Conservation (phyloP, 78 protist genomes). For the Parvularia atlantis region DNA sequence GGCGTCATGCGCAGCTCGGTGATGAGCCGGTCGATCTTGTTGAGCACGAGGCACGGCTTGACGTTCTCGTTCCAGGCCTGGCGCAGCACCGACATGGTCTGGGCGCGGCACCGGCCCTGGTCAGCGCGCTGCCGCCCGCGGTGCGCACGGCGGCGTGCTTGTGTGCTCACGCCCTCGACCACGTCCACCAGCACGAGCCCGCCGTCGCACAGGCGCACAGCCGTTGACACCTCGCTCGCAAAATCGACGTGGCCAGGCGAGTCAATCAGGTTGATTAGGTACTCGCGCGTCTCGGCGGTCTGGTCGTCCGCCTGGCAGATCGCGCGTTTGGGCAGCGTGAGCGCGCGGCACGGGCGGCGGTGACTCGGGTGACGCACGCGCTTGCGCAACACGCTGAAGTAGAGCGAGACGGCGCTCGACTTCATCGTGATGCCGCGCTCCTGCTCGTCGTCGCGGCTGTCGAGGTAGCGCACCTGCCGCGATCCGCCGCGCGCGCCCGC, state of each 20-base stretch:
- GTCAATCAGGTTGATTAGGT: conserved; percentile 67
- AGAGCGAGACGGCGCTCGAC: conserved; percentile 77
- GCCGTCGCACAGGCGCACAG: conserved; percentile 69
- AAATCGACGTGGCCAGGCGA: conserved; percentile 94
- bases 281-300: background rate
- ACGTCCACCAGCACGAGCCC: conserved; percentile 73
- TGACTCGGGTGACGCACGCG: background rate
- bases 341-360: background rate
- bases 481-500: no score
- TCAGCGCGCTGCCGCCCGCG: background rate
- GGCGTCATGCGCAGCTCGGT: conserved; percentile 69
- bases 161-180: conserved; percentile 79
- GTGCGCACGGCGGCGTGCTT: conserved; percentile 7
- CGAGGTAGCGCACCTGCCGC: conserved; percentile 68
- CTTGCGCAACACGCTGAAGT: no score
- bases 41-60: conserved; percentile 74
- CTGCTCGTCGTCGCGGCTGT: conserved; percentile 86
- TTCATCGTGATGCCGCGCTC: conserved; percentile 94
- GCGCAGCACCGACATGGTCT: conserved; percentile 85
- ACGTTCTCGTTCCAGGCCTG: conserved; percentile 81
- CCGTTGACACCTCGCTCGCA: conserved; percentile 63
- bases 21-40: conserved; percentile 85
- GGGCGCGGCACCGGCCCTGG: conserved; percentile 1
- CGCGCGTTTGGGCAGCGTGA: background rate
- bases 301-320: conserved; percentile 8